phyloP scores from a whole-genome alignment of 1,284 basidiomycete species.

The Marasmius sp. region DNA sequence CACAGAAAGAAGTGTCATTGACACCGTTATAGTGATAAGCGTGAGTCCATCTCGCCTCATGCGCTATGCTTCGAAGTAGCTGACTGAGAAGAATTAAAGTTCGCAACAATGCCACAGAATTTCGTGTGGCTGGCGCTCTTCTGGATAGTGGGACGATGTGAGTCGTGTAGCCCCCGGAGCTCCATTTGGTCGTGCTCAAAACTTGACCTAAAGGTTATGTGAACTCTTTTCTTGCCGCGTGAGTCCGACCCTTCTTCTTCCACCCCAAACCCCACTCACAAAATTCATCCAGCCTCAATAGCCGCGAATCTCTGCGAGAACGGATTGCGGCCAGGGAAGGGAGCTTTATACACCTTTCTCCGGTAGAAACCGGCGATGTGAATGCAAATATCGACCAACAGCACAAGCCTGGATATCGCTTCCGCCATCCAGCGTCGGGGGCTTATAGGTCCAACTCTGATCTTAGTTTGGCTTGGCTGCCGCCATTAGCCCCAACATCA shows the following conservation, averaged over 20 bases:
- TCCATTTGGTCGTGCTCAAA: not conserved
- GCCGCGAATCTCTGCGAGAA: slow-evolving; percentile 38
- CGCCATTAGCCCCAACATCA: slow-evolving; percentile 28
- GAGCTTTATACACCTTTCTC: slow-evolving; percentile 35
- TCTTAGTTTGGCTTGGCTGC: not conserved
- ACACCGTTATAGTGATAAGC: not conserved
- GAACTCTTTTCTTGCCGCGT: slow-evolving; percentile 43
- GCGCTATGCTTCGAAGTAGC: slow-evolving; percentile 27
- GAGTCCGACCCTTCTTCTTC: slow-evolving; percentile 9
- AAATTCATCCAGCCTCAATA: slow-evolving; percentile 33
- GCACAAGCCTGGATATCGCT: not conserved
- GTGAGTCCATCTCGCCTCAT: not conserved
- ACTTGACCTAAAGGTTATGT: slow-evolving; percentile 33
- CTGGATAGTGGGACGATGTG: slow-evolving; percentile 43
- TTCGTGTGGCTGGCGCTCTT: slow-evolving; percentile 42
- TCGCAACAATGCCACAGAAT: slow-evolving; percentile 39
- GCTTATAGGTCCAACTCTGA: not conserved
- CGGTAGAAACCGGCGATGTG: slow-evolving; percentile 20
- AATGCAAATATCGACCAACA: not conserved
- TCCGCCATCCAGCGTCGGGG: not conserved
- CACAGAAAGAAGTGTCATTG: not conserved
- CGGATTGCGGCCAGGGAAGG: slow-evolving; percentile 28
- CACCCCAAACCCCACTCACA: not conserved
- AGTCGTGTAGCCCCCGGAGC: slow-evolving; percentile 9
- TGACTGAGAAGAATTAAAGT: slow-evolving; percentile 40